Base-by-base conservation (phyloP, 345 rosid species). In the Sonneratia caseolaris region DNA sequence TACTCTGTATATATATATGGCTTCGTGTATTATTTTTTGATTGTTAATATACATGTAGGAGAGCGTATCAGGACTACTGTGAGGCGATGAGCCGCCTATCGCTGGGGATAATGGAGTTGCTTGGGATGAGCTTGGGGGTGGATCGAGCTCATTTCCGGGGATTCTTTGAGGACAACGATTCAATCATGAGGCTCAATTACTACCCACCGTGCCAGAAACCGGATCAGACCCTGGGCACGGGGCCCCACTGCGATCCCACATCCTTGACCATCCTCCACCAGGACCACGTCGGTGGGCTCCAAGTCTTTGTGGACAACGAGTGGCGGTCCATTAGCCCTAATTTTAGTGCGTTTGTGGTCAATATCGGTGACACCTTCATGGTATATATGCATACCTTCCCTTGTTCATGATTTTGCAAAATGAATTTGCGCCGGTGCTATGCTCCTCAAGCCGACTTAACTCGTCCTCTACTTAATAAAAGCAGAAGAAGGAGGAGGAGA, bases 201-300 rank as follows among this genome's bases (percentile, higher is more conserved):
- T 95, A 95, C 51, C 97, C 99, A 6, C 93, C 91, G 12, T 95
- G 99, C 81, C 95, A 84, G 78, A 89, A 87, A 79, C 97, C 99
- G 48, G 93, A 92, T 66, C 88, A 85, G 24, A 90, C 97, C 7
- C 77, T 95, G 72, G 97, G 99, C 71, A 95, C 99, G 32, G 99
- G 99, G 14, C 99, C 99, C 81, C 99, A 95, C 73, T 90, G 99
- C 49, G 99, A 95, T 81, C 99, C 99, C 59, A 90, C 97, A 47
- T 95, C 99, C 68, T 79, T 95, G 79, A 95, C 99, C 55, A 95
- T 95, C 72, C 97, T 95, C 42, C 99, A 95, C 76, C 99, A 95
- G 79, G 99, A 89, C 75, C 87, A 84, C 78, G 96, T 95, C 64
- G 93, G 85, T 35, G 99, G 99, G 40, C 97, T 95, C 70, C 97